Evolutionary conservation across 1,139 yeast genomes (phyloP).

Genomic region (Sugiyamaella neomexicana): DNA sequence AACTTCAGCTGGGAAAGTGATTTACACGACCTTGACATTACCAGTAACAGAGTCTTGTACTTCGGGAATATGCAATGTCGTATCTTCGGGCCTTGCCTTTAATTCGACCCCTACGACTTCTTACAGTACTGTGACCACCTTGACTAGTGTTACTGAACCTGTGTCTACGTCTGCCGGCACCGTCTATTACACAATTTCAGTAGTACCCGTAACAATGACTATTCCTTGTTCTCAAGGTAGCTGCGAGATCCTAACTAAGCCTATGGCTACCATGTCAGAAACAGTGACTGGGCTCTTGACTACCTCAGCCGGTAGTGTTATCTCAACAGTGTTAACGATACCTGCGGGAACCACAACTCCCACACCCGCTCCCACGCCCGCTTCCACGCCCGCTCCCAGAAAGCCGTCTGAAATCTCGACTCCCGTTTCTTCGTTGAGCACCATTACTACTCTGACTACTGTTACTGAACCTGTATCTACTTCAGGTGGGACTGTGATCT

Average conservation of each 20-base stretch:
- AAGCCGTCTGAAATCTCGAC: background rate
- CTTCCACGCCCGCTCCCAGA: background rate
- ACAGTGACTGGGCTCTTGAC: conserved; percentile 16
- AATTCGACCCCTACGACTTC: background rate
- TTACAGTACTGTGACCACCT: background rate
- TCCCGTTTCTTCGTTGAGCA: background rate
- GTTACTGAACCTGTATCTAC: conserved; percentile 9
- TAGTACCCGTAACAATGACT: conserved; percentile 9
- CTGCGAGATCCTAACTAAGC: background rate
- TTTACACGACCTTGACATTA: background rate
- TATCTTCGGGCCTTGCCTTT: background rate
- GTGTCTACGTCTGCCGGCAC: conserved; percentile 12
- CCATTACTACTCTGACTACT: background rate
- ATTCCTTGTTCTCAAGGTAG: conserved; percentile 14
- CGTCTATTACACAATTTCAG: conserved; percentile 14
- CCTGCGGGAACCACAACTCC: background rate
- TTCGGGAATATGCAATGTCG: background rate
- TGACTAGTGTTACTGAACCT: conserved; percentile 16
- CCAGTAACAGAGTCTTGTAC: background rate
- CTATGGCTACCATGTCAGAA: conserved; percentile 16
- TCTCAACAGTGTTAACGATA: conserved; percentile 18
- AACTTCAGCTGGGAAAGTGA: background rate
- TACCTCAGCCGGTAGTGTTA: conserved; percentile 10
- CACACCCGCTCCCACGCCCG: background rate
- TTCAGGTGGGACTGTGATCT: conserved; percentile 6